Percentiles rank a stretch among this genome's conserved stretches.
These are phyloP conservation scores for Aspergillus intermedius DNA, from an alignment of 2,329 filamentous ascomycete species.

Conservation along the genomic window DNA sequence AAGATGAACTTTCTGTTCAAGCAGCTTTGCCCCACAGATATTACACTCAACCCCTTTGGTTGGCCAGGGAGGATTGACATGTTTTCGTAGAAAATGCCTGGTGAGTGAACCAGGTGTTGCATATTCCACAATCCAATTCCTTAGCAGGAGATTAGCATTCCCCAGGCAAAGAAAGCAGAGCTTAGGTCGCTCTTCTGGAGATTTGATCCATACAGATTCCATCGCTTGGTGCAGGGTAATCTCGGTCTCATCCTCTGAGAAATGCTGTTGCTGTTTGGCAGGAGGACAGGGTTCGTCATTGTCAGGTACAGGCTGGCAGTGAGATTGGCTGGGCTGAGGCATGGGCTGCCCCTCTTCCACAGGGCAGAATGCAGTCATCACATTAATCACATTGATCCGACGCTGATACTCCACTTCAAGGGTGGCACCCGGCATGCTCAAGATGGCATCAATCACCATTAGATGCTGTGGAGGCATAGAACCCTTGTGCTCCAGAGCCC, in stretches of 20 bases:
- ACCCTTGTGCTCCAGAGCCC: slow-evolving; percentile 11
- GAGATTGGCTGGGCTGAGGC: slow-evolving; percentile 2
- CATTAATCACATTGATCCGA: slow-evolving; percentile 19
- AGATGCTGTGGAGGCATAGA: slow-evolving; percentile 18
- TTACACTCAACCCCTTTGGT: slow-evolving; percentile 10
- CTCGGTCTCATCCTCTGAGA: slow-evolving; percentile 6
- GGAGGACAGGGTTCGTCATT: slow-evolving; percentile 47
- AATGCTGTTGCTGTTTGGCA: slow-evolving; percentile 18
- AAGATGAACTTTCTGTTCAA: slow-evolving; percentile 12
- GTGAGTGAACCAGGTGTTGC: slow-evolving; percentile 10
- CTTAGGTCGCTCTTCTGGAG: slow-evolving; percentile 10
- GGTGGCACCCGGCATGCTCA: slow-evolving; percentile 16
- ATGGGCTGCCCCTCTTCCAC: slow-evolving; percentile 13
- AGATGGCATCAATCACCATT: slow-evolving; percentile 15
- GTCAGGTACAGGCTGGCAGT: slow-evolving; percentile 42
- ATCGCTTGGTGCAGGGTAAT: slow-evolving; percentile 10
- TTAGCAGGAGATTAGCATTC: slow-evolving; percentile 9
- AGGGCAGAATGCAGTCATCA: slow-evolving; percentile 16
- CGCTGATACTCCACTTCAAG: slow-evolving; percentile 17
- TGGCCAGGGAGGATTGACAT: slow-evolving; percentile 13
- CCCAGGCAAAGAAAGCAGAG: slow-evolving; percentile 18
- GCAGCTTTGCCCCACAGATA: slow-evolving; percentile 9
- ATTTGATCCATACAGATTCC: slow-evolving; percentile 13
- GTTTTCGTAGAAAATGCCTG: slow-evolving; percentile 12
- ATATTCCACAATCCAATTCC: slow-evolving; percentile 9